These are phyloP conservation scores for Truncatella angustata DNA, from an alignment of 2,329 filamentous ascomycete genomes.

Conservation along the genomic window DNA sequence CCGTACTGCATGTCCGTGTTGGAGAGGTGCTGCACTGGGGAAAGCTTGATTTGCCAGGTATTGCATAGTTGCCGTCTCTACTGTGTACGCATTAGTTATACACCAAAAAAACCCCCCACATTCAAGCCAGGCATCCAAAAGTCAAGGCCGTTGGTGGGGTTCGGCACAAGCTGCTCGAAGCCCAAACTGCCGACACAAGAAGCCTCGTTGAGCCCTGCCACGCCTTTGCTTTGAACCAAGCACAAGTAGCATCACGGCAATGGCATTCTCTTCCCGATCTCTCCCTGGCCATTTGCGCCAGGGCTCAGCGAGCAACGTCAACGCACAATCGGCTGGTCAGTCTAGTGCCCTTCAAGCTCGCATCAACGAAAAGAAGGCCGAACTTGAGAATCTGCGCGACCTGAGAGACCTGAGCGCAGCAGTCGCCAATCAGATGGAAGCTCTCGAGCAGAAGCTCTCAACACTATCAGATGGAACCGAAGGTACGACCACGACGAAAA, in stretches of 20 bases:
- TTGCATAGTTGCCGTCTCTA: too few species aligned
- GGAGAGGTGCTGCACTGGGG: too few species aligned
- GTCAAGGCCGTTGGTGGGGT: background rate
- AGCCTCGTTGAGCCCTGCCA: background rate
- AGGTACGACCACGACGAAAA: too few species aligned
- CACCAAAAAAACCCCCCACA: too few species aligned
- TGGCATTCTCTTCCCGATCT: slow-evolving; percentile 57
- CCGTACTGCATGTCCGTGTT: too few species aligned
- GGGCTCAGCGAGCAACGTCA: slow-evolving; percentile 45
- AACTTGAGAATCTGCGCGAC: slow-evolving; percentile 76
- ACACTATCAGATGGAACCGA: slow-evolving; percentile 81
- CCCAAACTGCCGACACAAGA: background rate
- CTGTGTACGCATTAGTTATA: too few species aligned
- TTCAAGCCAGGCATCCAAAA: background rate
- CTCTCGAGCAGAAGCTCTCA: slow-evolving; percentile 71
- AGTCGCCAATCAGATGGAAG: slow-evolving; percentile 79
- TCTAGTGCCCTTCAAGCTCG: slow-evolving; percentile 70
- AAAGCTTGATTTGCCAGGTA: too few species aligned
- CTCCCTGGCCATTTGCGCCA: slow-evolving; percentile 68
- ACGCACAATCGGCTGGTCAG: slow-evolving; percentile 51
- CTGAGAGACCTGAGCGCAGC: slow-evolving; percentile 76
- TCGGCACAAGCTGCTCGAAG: background rate
- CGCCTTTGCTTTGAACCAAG: background rate
- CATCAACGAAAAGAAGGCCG: slow-evolving; percentile 82
- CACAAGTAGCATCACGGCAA: slow-evolving; percentile 46